Base-by-base conservation (phyloP, 441 rosid genomes). In the Biscutella laevigata region DNA sequence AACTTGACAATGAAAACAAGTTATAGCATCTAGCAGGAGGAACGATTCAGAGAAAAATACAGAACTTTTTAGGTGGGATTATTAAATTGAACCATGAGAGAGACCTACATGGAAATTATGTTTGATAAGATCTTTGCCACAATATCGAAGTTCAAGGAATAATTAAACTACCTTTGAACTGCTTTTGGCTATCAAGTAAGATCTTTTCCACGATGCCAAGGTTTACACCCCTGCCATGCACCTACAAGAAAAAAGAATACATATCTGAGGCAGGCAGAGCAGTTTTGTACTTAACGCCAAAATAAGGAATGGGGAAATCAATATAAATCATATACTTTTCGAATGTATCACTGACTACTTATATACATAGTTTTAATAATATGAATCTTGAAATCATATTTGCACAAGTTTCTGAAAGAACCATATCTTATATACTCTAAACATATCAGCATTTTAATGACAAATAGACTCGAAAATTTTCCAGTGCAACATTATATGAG, bases 191-290 rank as follows among this genome's bases (percentile, higher is more conserved):
- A 74, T 88, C 95, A 69, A 75, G 32, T 38, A 88, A 77, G 45
- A 81, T 70, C 51, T 76, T 83, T 65, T 84, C 88, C 76, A 92
- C 88, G 69, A 81, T 74, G 69, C 81, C 84, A 60, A 68, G 57
- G 62, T 84, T 81, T 55, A 82, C 70, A 14, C 95, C 88, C 72
- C 77, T 86, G 56, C 95, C 84, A 68, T 88, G 92, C 72, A 92
- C 79, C 99, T 92, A 71, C 39, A 32, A 38, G 30, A 7, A 16
- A 50, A 53, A 56, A 19, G 40, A 36, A 37, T 36, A 29, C 2
- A n/a, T 19, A 47, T 40, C 4, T 32, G 44, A 47, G 54, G 2
- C 43, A 55, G 50, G 41, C 49, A 25, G 43, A 25, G 6, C 9
- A 38, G 37, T 40, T 16, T 47, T 46, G 11, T 15, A 37, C 42